Evolutionary conservation across 2,329 filamentous ascomycete species (phyloP).

Genomic region (Phoma sp.): DNA sequence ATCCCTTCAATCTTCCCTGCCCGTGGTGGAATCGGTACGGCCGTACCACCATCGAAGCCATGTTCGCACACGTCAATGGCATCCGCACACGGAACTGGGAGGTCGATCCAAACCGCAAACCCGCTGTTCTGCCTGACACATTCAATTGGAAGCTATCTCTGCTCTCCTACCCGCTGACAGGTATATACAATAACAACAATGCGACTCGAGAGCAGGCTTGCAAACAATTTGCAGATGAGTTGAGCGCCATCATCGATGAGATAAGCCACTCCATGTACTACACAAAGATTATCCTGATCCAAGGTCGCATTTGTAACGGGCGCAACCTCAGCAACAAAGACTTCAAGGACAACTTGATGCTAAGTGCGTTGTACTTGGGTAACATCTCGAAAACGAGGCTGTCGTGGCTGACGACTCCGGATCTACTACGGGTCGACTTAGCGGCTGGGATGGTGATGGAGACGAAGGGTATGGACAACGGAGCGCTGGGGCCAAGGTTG

Average conservation of each 20-base stretch:
- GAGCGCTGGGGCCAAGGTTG: conserved; percentile 15
- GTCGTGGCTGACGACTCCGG: conserved; percentile 29
- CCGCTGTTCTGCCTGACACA: conserved; percentile 32
- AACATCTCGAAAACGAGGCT: conserved; percentile 29
- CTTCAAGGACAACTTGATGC: neutral
- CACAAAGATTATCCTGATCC: conserved; percentile 16
- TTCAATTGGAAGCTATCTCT: conserved; percentile 36
- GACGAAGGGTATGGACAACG: neutral
- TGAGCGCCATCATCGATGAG: conserved; percentile 20
- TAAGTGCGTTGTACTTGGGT: conserved; percentile 28
- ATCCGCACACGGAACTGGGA: conserved; percentile 34
- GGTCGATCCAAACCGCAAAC: conserved; percentile 21
- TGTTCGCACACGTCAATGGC: conserved; percentile 25
- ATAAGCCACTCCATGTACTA: conserved; percentile 28
- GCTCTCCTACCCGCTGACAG: conserved; percentile 28
- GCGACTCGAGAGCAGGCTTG: conserved; percentile 20
- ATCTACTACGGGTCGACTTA: conserved; percentile 35
- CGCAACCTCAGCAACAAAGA: neutral
- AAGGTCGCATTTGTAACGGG: neutral
- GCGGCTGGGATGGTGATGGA: conserved; percentile 24
- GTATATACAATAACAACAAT: neutral
- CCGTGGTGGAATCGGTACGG: conserved; percentile 22
- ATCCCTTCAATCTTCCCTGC: neutral
- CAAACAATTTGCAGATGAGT: conserved; percentile 24
- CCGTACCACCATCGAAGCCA: conserved; percentile 24